phyloP scores from a whole-genome alignment of 2,329 filamentous ascomycete genomes.

The Parasarocladium wereldwijsianum region DNA sequence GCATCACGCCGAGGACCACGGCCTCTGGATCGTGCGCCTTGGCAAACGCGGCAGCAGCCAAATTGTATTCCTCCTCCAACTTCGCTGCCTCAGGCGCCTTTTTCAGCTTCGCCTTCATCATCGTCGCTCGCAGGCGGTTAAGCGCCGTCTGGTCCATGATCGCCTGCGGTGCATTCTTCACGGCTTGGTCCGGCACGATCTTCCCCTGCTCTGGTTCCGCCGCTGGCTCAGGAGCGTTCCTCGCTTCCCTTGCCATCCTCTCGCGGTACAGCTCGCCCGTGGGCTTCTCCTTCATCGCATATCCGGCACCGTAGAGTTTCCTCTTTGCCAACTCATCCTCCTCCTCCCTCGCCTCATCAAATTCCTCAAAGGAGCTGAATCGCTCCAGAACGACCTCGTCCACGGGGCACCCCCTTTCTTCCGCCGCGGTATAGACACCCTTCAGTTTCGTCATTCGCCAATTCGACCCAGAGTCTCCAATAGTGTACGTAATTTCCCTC shows the following conservation, averaged over 20 bases:
- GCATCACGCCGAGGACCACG: constrained; percentile 74
- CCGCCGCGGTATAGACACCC: constrained; percentile 64
- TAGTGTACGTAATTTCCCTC: constrained; percentile 53
- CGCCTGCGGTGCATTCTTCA: constrained; percentile 5
- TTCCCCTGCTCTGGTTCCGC: constrained; percentile 34
- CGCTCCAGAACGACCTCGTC: constrained; percentile 75
- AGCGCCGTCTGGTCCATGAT: constrained; percentile 56
- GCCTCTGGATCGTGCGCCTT: constrained; percentile 43
- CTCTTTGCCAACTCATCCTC: constrained; percentile 78
- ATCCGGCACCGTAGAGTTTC: constrained; percentile 69
- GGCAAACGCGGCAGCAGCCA: constrained; percentile 43
- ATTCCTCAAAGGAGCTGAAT: constrained; percentile 67
- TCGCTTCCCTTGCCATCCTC: constrained; percentile 42
- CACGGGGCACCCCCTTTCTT: constrained; percentile 55
- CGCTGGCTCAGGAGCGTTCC: constrained; percentile 11
- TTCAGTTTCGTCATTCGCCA: constrained; percentile 97
- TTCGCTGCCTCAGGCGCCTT: constrained; percentile 59
- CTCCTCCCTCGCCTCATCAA: constrained; percentile 88
- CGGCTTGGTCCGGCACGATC: constrained; percentile 35
- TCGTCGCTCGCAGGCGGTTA: constrained; percentile 80
- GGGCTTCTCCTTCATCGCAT: constrained; percentile 73
- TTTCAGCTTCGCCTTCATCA: constrained; percentile 90
- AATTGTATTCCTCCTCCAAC: constrained; percentile 74
- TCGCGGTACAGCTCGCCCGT: constrained; percentile 76
- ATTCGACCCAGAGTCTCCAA: constrained; percentile 78